These are phyloP conservation scores for Diplodia intermedia DNA, from an alignment of 2,329 filamentous ascomycete genomes.

Conservation along the genomic window DNA sequence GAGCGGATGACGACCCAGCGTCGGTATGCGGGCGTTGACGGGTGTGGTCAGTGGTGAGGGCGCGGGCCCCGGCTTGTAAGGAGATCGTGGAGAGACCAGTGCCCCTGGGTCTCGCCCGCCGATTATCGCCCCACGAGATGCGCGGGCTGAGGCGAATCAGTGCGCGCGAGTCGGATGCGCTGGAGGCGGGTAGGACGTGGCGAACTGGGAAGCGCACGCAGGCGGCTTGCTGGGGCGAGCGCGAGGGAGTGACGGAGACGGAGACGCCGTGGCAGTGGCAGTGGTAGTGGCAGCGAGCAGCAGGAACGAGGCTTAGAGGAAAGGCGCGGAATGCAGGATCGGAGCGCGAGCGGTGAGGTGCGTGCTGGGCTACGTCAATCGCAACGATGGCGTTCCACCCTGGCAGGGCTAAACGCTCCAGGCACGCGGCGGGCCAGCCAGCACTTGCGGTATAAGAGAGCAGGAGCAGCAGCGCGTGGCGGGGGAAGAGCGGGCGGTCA, in stretches of 20 bases:
- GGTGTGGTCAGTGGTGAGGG: slow-evolving; percentile 10
- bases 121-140: slow-evolving; percentile 28
- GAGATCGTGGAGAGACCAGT: slow-evolving; percentile 29
- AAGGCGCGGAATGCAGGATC: slow-evolving; percentile 24
- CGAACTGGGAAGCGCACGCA: slow-evolving; percentile 4
- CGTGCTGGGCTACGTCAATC: slow-evolving; percentile 23
- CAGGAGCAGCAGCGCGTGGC: not conserved
- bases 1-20: slow-evolving; percentile 20
- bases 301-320: slow-evolving; percentile 15
- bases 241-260: slow-evolving; percentile 8
- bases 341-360: slow-evolving; percentile 23
- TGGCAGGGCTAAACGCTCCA: slow-evolving; percentile 17
- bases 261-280: slow-evolving; percentile 9
- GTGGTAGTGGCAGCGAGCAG: slow-evolving; percentile 3
- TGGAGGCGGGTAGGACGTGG: slow-evolving; percentile 15
- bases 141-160: slow-evolving; percentile 23
- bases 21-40: slow-evolving; percentile 14
- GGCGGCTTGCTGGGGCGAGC: not conserved
- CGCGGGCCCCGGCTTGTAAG: slow-evolving; percentile 18
- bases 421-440: slow-evolving; percentile 17
- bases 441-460: not conserved
- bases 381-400: slow-evolving; percentile 19
- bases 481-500: not conserved
- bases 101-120: slow-evolving; percentile 14
- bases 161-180: slow-evolving; percentile 7